phyloP scores from a whole-genome alignment of 1,139 yeast species.

The Magnusiomyces tetraspermus region DNA sequence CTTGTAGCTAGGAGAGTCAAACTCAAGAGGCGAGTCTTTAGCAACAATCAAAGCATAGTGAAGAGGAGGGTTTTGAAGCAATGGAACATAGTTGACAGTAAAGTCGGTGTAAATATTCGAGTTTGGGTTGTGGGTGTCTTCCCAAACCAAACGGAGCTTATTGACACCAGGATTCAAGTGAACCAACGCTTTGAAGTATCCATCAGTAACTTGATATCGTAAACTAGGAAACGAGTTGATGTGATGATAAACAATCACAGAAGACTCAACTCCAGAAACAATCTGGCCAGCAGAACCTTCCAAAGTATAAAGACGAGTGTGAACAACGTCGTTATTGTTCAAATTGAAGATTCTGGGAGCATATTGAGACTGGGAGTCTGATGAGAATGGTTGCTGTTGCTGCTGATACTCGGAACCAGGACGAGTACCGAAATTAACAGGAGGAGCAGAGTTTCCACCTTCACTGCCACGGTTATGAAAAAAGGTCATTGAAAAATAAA shows the following conservation, averaged over 20 bases:
- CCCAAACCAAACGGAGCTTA: slow-evolving; percentile 25
- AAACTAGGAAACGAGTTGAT: slow-evolving; percentile 57
- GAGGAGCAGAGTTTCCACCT: slow-evolving; percentile 3
- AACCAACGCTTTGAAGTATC: slow-evolving; percentile 64
- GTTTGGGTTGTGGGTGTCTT: slow-evolving; percentile 16
- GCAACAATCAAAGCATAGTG: slow-evolving; percentile 74
- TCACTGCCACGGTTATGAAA: neutral
- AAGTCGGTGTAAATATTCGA: slow-evolving; percentile 15
- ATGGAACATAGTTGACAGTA: slow-evolving; percentile 46
- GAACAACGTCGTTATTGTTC: slow-evolving; percentile 22
- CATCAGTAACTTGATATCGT: slow-evolving; percentile 57
- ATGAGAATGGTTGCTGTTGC: neutral
- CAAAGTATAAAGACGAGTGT: slow-evolving; percentile 27
- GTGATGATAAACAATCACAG: slow-evolving; percentile 40
- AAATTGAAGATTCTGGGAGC: slow-evolving; percentile 23
- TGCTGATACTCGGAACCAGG: slow-evolving; percentile 4
- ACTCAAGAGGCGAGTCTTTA: slow-evolving; percentile 60
- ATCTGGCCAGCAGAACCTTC: slow-evolving; percentile 30
- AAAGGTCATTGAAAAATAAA: neutral
- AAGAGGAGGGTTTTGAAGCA: slow-evolving; percentile 63
- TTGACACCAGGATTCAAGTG: slow-evolving; percentile 57
- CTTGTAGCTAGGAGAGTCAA: slow-evolving; percentile 62
- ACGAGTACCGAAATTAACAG: slow-evolving; percentile 6
- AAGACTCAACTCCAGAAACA: slow-evolving; percentile 19
- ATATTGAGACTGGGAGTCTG: neutral